Evolutionary conservation across 169 alveolate species (phyloP), one percentile per base, ranked within the genome.

Genomic region (Prorocentrum cordatum): DNA sequence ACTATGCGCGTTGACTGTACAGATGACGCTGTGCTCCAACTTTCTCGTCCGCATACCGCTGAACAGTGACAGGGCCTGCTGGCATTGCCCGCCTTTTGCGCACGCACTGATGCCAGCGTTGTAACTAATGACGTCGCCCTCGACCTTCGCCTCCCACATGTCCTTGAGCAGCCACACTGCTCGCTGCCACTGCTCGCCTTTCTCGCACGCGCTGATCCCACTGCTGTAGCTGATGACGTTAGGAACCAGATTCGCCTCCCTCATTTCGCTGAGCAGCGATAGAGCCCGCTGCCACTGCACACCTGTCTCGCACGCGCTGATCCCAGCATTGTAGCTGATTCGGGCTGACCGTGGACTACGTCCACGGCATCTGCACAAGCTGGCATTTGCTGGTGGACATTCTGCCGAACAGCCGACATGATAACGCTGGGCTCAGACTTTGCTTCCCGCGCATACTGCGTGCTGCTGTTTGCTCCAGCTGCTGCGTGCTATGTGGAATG

Each of bases 301-400:
- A 26, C 82, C 27, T 62, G 36, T 70, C 62, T 26, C 82, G 26
- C 82, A 70, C 24, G 82, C 50, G 24, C 82, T 70, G 82, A 70
- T 38, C 5, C 38, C 82, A 3, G 79, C 39, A 42, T 67, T 67
- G 61, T 35, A 67, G 59, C 58, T n/a, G n/a, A n/a, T n/a, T n/a
- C n/a, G n/a, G n/a, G n/a, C n/a, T n/a, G n/a, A n/a, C n/a, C n/a
- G n/a, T n/a, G n/a, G n/a, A n/a, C n/a, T n/a, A n/a, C n/a, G n/a
- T n/a, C n/a, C n/a, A n/a, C n/a, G n/a, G n/a, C n/a, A n/a, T n/a
- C n/a, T n/a, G n/a, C n/a, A n/a, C n/a, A n/a, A n/a, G n/a, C n/a
- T n/a, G n/a, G n/a, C n/a, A n/a, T n/a, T n/a, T n/a, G n/a, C n/a
- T n/a, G n/a, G n/a, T n/a, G n/a, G n/a, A n/a, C n/a, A n/a, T n/a